phyloP scores from a whole-genome alignment of 495 filamentous ascomycete genomes.

The Aspergillus coremiiformis region DNA sequence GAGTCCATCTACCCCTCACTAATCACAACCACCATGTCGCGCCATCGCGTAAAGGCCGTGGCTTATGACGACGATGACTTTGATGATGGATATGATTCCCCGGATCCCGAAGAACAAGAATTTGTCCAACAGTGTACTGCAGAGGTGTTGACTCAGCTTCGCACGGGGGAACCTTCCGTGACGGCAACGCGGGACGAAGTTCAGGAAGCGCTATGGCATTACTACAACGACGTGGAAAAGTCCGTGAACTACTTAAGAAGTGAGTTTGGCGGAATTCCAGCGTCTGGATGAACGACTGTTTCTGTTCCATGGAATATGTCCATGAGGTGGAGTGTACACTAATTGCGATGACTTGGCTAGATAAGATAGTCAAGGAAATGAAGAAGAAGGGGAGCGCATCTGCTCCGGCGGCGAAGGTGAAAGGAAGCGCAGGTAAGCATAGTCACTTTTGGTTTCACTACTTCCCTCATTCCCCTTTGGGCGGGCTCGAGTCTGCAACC shows the following conservation, averaged over 20 bases:
- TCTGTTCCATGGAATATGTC: conserved; percentile 14
- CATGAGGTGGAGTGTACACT: conserved; percentile 23
- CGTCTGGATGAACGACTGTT: background rate
- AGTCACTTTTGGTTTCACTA: background rate
- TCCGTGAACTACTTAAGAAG: conserved; percentile 68
- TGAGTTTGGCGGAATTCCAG: conserved; percentile 24
- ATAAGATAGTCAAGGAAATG: conserved; percentile 37
- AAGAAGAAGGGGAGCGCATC: conserved; percentile 31
- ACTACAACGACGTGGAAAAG: conserved; percentile 89
- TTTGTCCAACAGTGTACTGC: conserved; percentile 32
- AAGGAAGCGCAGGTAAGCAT: conserved; percentile 44
- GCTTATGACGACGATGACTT: conserved; percentile 40
- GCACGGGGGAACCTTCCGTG: conserved; percentile 33
- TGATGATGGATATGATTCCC: conserved; percentile 36
- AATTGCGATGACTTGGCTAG: conserved; percentile 18
- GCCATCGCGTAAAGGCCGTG: conserved; percentile 41
- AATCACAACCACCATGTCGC: conserved; percentile 30
- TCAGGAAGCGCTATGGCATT: conserved; percentile 87
- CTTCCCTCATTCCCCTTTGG: conserved; percentile 20
- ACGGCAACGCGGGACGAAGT: conserved; percentile 53
- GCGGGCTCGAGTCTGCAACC: conserved; percentile 26
- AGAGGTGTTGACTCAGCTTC: conserved; percentile 33
- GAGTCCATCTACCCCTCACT: background rate
- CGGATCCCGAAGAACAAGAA: conserved; percentile 40
- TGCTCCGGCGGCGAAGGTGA: conserved; percentile 30